phyloP scores from a whole-genome alignment of 1,284 basidiomycete species.

The Hemileccinum hortonii region DNA sequence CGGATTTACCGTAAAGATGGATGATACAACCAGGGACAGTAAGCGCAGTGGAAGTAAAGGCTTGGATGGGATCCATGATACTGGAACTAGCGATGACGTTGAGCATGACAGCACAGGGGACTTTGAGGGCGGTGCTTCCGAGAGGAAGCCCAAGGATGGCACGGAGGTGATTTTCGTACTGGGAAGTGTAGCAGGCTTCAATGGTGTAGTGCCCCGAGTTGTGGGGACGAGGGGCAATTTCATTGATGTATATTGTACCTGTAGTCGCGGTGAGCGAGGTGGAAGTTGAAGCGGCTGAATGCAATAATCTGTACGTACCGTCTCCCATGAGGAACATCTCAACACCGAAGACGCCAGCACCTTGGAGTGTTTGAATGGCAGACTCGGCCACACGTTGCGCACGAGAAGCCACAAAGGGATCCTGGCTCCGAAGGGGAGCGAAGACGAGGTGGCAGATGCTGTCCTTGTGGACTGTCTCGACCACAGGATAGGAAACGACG shows the following conservation, averaged over 20 bases:
- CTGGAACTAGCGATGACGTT: conserved; percentile 86
- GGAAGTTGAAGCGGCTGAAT: not conserved
- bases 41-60: conserved; percentile 53
- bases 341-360: conserved; percentile 96
- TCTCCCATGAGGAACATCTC: conserved; percentile 95
- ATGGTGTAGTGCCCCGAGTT: conserved; percentile 99
- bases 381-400: conserved; percentile 80
- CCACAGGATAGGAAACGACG: conserved; percentile 84
- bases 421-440: conserved; percentile 72
- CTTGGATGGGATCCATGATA: conserved; percentile 60
- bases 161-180: conserved; percentile 97
- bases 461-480: conserved; percentile 95
- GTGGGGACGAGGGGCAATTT: conserved; percentile 98
- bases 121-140: conserved; percentile 86
- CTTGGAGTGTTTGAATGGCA: conserved; percentile 79
- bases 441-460: conserved; percentile 94
- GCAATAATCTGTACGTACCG: conserved; percentile 46
- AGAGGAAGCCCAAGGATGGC: conserved; percentile 92
- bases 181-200: conserved; percentile 93
- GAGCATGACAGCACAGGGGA: conserved; percentile 89
- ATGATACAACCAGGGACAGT: conserved; percentile 77
- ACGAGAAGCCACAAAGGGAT: conserved; percentile 55
- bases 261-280: conserved; percentile 3
- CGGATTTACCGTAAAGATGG: conserved; percentile 93
- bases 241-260: conserved; percentile 88